Evolutionary conservation across 208 protist species (phyloP), one percentile per base, ranked within the genome.

Genomic region (Leishmania mexicana): DNA sequence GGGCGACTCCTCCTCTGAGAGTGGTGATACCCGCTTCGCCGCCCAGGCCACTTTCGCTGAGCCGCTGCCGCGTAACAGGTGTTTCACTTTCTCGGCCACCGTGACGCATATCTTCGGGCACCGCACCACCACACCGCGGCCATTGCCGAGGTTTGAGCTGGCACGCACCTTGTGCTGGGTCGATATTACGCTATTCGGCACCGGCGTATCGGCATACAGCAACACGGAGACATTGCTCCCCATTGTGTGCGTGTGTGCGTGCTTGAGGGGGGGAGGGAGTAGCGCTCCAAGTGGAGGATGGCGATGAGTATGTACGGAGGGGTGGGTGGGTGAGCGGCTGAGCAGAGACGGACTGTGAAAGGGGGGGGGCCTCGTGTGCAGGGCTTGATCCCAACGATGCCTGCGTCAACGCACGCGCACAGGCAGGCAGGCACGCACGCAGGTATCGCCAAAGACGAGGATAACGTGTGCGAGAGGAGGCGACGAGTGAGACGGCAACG

Each of bases 201-300:
- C 81, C 68, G 81, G 45, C 21, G 81, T 75, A 8, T 79, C 58
- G 68, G 65, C 42, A 7, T 84, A 58, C 19, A 84, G 68, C 38
- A 84, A n/a, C 4, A 84, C 68, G 31, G 81, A 84, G 45, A 84
- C 76, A 24, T 84, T 62, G 76, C 42, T 80, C 19, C 81, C 81
- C 81, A 84, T 84, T 45, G 35, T 68, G 28, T 76, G 38, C 35
- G 42, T 76, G 28, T 54, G 45, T 0, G 24, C 15, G 58, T 53
- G 38, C 15, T 42, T 79, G 49, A 38, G 80, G 54, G 72, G 77
- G 40, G 31, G 58, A 83, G 77, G 51, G 60, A 45, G 70, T 15
- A 21, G 51, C 51, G 51, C 51, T 21, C 51, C 51, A 21, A 67
- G 11, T 17, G 11, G 75, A 42, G 19, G 6, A 28, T 40, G 58